Evolutionary conservation across 1,284 basidiomycete genomes (phyloP), one percentile per base, ranked within the genome.

Genomic region (Apiotrichum gracile): DNA sequence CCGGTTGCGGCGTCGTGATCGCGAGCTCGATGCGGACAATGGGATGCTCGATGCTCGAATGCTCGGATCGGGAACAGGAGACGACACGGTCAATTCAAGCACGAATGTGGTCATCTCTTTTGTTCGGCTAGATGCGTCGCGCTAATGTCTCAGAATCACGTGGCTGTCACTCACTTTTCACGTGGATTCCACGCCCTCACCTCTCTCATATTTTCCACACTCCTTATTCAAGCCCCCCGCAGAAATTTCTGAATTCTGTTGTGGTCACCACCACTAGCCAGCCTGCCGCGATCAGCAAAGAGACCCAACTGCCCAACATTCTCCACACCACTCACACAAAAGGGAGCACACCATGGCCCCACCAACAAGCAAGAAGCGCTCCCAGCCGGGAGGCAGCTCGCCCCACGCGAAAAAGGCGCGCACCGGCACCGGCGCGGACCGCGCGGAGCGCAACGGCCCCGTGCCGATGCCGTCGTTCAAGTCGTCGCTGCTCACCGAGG

Each of bases 401-500:
- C 57, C 51, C 21, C 44, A 45, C 24, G 45, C 49, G 16, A 59
- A 59, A 42, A 55, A 56, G 54, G 26, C 54, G 19, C 47, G 57
- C 26, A 55, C 54, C 21, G 31, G 21, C 34, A 16, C 16, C 16
- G 34, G 34, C 34, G 16, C 16, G n/a, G 27, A 43, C 27, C 26
- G n/a, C n/a, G 42, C 16, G 12, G 35, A 38, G n/a, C n/a, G 25
- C 17, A 39, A 37, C 40, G 50, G n/a, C 5, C 65, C 69, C 29
- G 61, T 68, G 51, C 52, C 69, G 34, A 62, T 65, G 4, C 74
- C 73, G 10, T 55, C 70, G 5, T 77, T 76, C 62, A 67, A 65
- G 9, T 76, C 74, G 13, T 62, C 69, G 3, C 70, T 85, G 39
- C 74, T 81, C 35, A 63, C 79, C 39, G 86, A 91, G 42, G 90